phyloP scores from a whole-genome alignment of 495 filamentous ascomycete genomes.

The Talaromyces trachyspermus region DNA sequence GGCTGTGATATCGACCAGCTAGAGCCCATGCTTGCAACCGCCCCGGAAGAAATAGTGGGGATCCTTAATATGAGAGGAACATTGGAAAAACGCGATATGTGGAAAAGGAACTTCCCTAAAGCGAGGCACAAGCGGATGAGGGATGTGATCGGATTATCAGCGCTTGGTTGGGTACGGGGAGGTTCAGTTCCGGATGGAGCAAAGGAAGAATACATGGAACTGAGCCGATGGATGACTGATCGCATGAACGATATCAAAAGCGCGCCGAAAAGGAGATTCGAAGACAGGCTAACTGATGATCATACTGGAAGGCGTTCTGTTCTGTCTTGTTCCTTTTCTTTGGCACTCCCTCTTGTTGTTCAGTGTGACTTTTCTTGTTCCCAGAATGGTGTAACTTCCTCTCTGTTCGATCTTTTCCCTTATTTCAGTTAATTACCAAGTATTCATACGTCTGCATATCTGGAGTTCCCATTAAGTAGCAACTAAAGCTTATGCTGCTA shows the following conservation, averaged over 20 bases:
- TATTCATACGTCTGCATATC: too few species aligned
- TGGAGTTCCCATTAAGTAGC: too few species aligned
- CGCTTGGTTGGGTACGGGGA: constrained; percentile 1
- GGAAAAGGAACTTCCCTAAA: not conserved
- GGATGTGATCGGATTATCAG: constrained; percentile 1
- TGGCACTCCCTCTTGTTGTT: too few species aligned
- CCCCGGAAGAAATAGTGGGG: constrained; percentile 3
- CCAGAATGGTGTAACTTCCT: too few species aligned
- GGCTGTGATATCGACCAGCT: not conserved
- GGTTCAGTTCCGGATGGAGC: not conserved
- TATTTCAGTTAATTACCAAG: too few species aligned
- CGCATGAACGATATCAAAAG: not conserved
- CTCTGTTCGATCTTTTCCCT: too few species aligned
- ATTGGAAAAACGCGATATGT: not conserved
- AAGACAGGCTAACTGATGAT: too few species aligned
- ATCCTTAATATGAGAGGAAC: not conserved
- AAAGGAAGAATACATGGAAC: not conserved
- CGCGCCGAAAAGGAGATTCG: not conserved
- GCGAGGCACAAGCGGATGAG: not conserved
- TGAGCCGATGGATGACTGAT: not conserved
- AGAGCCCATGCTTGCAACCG: not conserved
- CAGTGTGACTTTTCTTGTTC: too few species aligned
- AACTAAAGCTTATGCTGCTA: too few species aligned
- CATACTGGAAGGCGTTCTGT: too few species aligned
- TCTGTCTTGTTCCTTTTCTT: too few species aligned